These are phyloP conservation scores for Melastoma malabathricum DNA, from an alignment of 345 rosid species.

Conservation along the genomic window DNA sequence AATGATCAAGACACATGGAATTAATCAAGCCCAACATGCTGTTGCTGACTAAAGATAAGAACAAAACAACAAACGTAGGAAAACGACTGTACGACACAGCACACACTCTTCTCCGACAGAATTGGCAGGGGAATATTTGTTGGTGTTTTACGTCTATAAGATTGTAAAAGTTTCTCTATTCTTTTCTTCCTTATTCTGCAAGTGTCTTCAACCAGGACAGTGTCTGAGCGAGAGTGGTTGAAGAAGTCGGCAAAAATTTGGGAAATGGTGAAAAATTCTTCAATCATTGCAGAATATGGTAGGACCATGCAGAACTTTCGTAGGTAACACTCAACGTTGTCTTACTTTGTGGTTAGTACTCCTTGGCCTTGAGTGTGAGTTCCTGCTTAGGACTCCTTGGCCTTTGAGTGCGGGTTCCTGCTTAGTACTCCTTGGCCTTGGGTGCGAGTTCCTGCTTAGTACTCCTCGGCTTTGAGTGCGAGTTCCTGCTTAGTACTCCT, in stretches of 20 bases:
- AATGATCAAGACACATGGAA: not conserved
- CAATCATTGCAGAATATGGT: slow-evolving; percentile 47
- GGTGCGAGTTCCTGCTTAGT: too few species aligned
- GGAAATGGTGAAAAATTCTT: slow-evolving; percentile 62
- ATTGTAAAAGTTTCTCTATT: too few species aligned
- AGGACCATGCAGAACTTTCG: slow-evolving; percentile 43
- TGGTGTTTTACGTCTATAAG: too few species aligned
- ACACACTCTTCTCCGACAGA: too few species aligned
- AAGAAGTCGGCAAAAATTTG: slow-evolving; percentile 72
- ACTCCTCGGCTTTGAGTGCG: not conserved
- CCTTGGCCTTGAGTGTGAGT: not conserved
- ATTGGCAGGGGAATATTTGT: too few species aligned
- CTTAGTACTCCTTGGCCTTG: not conserved
- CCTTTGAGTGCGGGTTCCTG: not conserved
- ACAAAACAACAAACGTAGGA: too few species aligned
- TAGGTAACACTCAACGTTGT: slow-evolving; percentile 17
- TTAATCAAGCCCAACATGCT: not conserved
- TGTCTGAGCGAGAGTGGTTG: slow-evolving; percentile 81
- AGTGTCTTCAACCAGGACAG: too few species aligned
- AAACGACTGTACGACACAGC: too few species aligned
- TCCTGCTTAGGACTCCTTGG: not conserved
- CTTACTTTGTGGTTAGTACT: not conserved
- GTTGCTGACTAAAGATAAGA: too few species aligned
- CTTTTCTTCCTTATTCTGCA: too few species aligned
- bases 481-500: not conserved